Evolutionary conservation across 306 rosid species (phyloP).

Genomic region (Senna siamea): DNA sequence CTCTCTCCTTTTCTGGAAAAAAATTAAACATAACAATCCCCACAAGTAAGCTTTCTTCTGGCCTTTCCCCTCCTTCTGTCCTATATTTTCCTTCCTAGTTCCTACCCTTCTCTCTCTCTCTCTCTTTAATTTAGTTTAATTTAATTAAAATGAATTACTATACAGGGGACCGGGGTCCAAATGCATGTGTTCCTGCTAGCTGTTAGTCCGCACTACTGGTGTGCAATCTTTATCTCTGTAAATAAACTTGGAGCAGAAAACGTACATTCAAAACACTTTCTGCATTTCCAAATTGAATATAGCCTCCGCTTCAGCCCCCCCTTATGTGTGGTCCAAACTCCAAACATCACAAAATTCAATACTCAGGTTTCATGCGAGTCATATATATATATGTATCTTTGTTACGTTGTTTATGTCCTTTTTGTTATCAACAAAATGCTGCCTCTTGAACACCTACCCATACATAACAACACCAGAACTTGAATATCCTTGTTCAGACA

Average conservation of each 20-base stretch:
- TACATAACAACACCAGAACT: too few species aligned
- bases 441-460: too few species aligned
- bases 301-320: neutral
- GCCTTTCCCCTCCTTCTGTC: too few species aligned
- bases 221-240: conserved; percentile 35
- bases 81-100: too few species aligned
- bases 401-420: conserved; percentile 26
- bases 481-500: too few species aligned
- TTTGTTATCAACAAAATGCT: conserved; percentile 2
- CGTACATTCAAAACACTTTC: conserved; percentile 34
- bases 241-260: conserved; percentile 25
- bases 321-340: conserved; percentile 45
- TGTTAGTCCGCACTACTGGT: conserved; percentile 23
- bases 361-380: conserved; percentile 20
- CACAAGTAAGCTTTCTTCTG: conserved; percentile 9
- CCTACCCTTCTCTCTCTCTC: too few species aligned
- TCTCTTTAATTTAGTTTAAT: too few species aligned
- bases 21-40: conserved; percentile 9
- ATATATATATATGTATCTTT: neutral
- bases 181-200: conserved; percentile 40
- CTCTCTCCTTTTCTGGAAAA: neutral
- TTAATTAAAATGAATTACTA: neutral
- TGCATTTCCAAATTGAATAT: conserved; percentile 28
- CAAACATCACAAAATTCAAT: conserved; percentile 10
- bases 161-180: conserved; percentile 30